Base-by-base conservation (phyloP, 1,284 basidiomycete species). In the Wallemia mellicola region DNA sequence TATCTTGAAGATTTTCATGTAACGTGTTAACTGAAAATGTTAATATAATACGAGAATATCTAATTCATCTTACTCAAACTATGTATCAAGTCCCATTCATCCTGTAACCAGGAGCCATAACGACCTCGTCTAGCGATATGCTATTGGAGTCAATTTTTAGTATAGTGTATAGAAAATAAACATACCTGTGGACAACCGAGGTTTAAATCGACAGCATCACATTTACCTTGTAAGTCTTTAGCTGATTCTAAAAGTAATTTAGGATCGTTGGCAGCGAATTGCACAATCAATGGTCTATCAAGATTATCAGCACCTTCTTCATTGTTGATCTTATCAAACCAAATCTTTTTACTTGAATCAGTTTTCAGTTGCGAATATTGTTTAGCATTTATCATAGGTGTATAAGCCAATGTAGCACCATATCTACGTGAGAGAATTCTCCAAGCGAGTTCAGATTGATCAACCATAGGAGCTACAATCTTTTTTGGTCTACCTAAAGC, bases 301-400 rank as follows among this genome's bases (percentile, higher is more conserved):
- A 73, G 72, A 11, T 71, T 70, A 0, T 61, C 61, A 1, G 62
- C 63, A 0, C 71, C 71, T 62, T 72, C 71, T 61, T 72, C 70
- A 7, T 77, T 80, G 28, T 73, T 69, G 1, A 74, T 67, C 28
- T 82, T 72, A 69, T 86, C 77, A 65, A 92, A 91, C 74, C 61
- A 67, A 62, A 76, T 74, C 1, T 78, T 75, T 64, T 78, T 78
- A 1, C 71, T 69, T 62, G 75, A 76, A 60, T 77, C 75, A 1
- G 71, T 32, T 25, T 62, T 71, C 17, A 73, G 66, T 27, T 79
- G 74, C 1, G 74, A 72, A 64, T 84, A 95, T 68, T 87, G 79
- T 75, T 84, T 86, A 59, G 89, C 85, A 65, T 94, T 88, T 67
- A 98, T 95, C 92, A 98, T 98, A 2, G 92, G 92, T 0, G 89